These are phyloP conservation scores for Thermomyces lanuginosus DNA, from an alignment of 2,329 filamentous ascomycete genomes.

Conservation along the genomic window DNA sequence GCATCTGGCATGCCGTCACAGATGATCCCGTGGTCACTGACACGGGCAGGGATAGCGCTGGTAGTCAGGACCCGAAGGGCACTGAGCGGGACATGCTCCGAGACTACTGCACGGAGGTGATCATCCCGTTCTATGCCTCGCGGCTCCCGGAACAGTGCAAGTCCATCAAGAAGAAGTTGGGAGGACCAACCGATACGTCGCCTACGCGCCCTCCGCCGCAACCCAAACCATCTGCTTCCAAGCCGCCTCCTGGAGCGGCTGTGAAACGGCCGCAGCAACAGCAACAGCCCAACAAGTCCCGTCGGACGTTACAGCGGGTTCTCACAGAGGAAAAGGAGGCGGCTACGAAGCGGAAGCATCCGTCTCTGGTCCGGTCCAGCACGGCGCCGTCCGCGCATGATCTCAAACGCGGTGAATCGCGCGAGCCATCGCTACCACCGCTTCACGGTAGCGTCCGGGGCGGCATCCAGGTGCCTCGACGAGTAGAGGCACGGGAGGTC, in stretches of 20 bases:
- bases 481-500: slow-evolving; percentile 33
- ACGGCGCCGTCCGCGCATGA: slow-evolving; percentile 26
- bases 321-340: slow-evolving; percentile 28
- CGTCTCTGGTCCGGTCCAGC: slow-evolving; percentile 26
- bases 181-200: slow-evolving; percentile 24
- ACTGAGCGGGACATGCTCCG: slow-evolving; percentile 29
- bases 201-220: slow-evolving; percentile 20
- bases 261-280: slow-evolving; percentile 15
- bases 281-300: slow-evolving; percentile 11
- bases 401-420: slow-evolving; percentile 24
- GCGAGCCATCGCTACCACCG: slow-evolving; percentile 24
- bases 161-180: slow-evolving; percentile 31
- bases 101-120: slow-evolving; percentile 35
- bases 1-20: slow-evolving; percentile 35
- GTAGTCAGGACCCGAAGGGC: slow-evolving; percentile 17
- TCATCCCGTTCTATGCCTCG: slow-evolving; percentile 34
- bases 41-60: slow-evolving; percentile 14
- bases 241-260: slow-evolving; percentile 16
- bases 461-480: slow-evolving; percentile 29
- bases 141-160: slow-evolving; percentile 33
- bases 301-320: slow-evolving; percentile 30
- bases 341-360: slow-evolving; percentile 17
- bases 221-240: slow-evolving; percentile 13
- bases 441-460: slow-evolving; percentile 23
- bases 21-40: slow-evolving; percentile 19